phyloP scores from a whole-genome alignment of 2,329 filamentous ascomycete genomes.

The Chaetomium globosum region DNA sequence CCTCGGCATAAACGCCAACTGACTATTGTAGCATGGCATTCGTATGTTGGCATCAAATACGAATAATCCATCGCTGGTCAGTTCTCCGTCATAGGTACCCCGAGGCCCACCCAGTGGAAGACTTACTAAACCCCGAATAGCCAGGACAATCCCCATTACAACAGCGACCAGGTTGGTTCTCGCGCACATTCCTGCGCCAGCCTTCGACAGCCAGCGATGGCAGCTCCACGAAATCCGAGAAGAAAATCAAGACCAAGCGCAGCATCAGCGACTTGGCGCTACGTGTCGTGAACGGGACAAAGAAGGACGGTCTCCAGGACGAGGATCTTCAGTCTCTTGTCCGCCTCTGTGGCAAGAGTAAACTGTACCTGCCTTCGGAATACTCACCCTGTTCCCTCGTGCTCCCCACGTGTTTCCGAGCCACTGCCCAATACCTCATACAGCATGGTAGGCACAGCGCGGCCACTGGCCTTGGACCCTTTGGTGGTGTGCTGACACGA shows the following conservation, averaged over 20 bases:
- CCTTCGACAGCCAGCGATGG: slow-evolving; percentile 37
- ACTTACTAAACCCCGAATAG: slow-evolving; percentile 21
- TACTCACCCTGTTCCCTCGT: slow-evolving; percentile 60
- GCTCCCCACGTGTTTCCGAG: slow-evolving; percentile 67
- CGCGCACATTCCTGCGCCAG: slow-evolving; percentile 41
- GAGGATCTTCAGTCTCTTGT: slow-evolving; percentile 62
- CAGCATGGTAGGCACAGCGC: slow-evolving; percentile 54
- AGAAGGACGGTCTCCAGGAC: slow-evolving; percentile 52
- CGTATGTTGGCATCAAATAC: slow-evolving; percentile 46
- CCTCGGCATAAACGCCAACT: not conserved
- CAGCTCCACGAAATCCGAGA: slow-evolving; percentile 37
- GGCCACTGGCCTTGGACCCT: not conserved
- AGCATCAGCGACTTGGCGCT: slow-evolving; percentile 60
- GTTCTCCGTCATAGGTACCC: slow-evolving; percentile 31
- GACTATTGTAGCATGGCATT: slow-evolving; percentile 54
- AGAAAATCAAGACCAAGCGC: slow-evolving; percentile 49
- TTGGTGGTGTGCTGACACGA: slow-evolving; percentile 30
- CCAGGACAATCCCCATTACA: slow-evolving; percentile 24
- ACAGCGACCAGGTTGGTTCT: slow-evolving; percentile 40
- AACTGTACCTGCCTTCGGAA: slow-evolving; percentile 62
- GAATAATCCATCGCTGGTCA: slow-evolving; percentile 43
- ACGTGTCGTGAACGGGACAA: slow-evolving; percentile 48
- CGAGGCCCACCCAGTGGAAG: not conserved
- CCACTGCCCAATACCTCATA: slow-evolving; percentile 65
- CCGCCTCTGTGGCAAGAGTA: slow-evolving; percentile 63